Evolutionary conservation across 2,329 filamentous ascomycete species (phyloP).

Genomic region (Aspergillus oerlinghausenensis): DNA sequence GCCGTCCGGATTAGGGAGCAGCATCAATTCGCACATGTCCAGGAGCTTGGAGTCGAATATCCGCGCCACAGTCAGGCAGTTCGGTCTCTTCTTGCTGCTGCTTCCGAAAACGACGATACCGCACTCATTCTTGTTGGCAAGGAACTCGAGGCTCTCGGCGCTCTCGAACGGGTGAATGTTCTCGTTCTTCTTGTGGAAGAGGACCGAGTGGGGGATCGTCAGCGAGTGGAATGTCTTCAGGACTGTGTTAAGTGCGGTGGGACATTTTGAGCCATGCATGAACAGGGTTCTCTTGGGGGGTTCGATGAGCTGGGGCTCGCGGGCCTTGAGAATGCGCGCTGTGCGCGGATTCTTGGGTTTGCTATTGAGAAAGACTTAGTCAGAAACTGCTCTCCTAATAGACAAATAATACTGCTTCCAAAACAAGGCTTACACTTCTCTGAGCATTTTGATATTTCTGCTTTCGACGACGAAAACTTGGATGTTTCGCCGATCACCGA

Average conservation of each 20-base stretch:
- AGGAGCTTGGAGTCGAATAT: slow-evolving; percentile 83
- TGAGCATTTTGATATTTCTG: slow-evolving; percentile 32
- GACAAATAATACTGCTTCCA: not conserved
- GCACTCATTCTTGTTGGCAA: slow-evolving; percentile 93
- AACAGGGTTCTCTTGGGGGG: slow-evolving; percentile 88
- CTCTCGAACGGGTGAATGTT: slow-evolving; percentile 90
- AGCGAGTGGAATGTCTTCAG: slow-evolving; percentile 80
- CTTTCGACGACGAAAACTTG: slow-evolving; percentile 1
- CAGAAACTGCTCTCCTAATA: not conserved
- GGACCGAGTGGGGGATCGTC: slow-evolving; percentile 77
- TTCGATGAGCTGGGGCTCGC: slow-evolving; percentile 81
- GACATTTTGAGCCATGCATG: slow-evolving; percentile 80
- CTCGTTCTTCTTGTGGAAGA: slow-evolving; percentile 95
- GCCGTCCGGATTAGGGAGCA: slow-evolving; percentile 64
- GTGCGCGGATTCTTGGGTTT: slow-evolving; percentile 80
- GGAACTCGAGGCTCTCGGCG: slow-evolving; percentile 82
- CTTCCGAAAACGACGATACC: slow-evolving; percentile 78
- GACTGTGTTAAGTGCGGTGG: slow-evolving; percentile 75
- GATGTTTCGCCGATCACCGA: slow-evolving; percentile 13
- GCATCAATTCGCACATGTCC: slow-evolving; percentile 88
- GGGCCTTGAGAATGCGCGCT: slow-evolving; percentile 90
- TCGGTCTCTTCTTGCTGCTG: slow-evolving; percentile 91
- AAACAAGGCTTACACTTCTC: slow-evolving; percentile 38
- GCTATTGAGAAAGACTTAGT: slow-evolving; percentile 33
- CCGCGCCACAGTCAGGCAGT: slow-evolving; percentile 76